Conservation (phyloP, 371 early-diverging fungal species). For the Saksenaea vasiformis region DNA sequence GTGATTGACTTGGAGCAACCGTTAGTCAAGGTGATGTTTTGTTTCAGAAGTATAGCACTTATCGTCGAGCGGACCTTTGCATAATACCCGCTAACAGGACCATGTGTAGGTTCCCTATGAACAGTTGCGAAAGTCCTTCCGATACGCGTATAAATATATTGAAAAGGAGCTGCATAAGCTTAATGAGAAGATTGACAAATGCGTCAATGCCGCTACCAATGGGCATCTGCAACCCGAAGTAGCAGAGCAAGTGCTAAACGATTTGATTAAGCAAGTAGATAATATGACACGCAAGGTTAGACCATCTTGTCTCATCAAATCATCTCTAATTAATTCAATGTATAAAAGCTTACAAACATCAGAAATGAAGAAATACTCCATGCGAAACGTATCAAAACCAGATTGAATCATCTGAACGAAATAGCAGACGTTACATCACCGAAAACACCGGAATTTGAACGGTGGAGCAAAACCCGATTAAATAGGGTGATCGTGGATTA, state of each 20-base stretch:
- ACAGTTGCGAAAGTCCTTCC: constrained; percentile 81
- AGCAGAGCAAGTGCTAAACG: constrained; percentile 60
- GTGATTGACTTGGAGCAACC: constrained; percentile 87
- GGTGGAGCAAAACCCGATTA: constrained; percentile 83
- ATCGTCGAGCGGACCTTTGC: constrained; percentile 7
- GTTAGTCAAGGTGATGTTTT: constrained; percentile 70
- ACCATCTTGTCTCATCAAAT: not conserved
- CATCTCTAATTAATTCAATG: not conserved
- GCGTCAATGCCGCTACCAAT: constrained; percentile 30
- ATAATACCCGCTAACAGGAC: not conserved
- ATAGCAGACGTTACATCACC: constrained; percentile 61
- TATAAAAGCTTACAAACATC: constrained; percentile 69
- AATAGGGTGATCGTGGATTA: constrained; percentile 92
- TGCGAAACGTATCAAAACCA: constrained; percentile 63
- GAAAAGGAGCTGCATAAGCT: constrained; percentile 76
- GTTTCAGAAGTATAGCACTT: not conserved
- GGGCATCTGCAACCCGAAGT: constrained; percentile 44
- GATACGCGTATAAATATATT: constrained; percentile 75
- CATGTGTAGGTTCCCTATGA: constrained; percentile 82
- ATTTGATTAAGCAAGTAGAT: constrained; percentile 63
- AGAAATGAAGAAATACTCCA: constrained; percentile 74
- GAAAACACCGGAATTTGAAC: constrained; percentile 67
- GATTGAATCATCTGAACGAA: constrained; percentile 78
- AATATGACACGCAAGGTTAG: constrained; percentile 74
- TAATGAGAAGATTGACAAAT: constrained; percentile 43